phyloP scores from a whole-genome alignment of 176 grass and related monocot species.

The Melocanna baccifera region DNA sequence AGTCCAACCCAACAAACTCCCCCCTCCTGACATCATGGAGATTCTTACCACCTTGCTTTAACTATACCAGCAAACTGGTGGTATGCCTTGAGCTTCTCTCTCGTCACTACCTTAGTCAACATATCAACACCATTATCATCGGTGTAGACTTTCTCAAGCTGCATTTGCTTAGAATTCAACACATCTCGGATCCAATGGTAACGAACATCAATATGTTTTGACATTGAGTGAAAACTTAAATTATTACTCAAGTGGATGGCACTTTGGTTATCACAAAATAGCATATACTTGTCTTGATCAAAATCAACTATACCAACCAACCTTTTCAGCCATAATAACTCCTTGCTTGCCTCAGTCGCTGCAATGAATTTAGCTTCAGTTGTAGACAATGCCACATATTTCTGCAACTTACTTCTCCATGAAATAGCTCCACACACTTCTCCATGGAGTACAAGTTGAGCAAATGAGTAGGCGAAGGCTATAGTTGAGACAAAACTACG shows the following conservation, averaged over 20 bases:
- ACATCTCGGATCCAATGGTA: not conserved
- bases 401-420: not conserved
- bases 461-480: not conserved
- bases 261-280: too few relatives aligned
- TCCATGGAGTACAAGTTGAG: accelerated
- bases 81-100: not conserved
- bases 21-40: not conserved
- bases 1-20: too few relatives aligned
- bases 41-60: not conserved
- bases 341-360: not conserved
- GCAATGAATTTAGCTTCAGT: not conserved
- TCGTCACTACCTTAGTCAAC: not conserved
- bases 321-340: too few relatives aligned
- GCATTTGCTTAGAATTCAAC: not conserved
- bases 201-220: not conserved
- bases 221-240: too few relatives aligned
- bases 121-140: not conserved
- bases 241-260: too few relatives aligned
- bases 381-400: not conserved
- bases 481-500: conserved; percentile 38
- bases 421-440: not conserved
- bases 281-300: too few relatives aligned
- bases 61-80: not conserved
- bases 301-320: too few relatives aligned
- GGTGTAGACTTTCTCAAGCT: not conserved